Percentiles rank a stretch among this genome's conserved stretches.
Evolutionary conservation across 2,329 filamentous ascomycete genomes (phyloP).

Genomic region (Penicillium sp.): DNA sequence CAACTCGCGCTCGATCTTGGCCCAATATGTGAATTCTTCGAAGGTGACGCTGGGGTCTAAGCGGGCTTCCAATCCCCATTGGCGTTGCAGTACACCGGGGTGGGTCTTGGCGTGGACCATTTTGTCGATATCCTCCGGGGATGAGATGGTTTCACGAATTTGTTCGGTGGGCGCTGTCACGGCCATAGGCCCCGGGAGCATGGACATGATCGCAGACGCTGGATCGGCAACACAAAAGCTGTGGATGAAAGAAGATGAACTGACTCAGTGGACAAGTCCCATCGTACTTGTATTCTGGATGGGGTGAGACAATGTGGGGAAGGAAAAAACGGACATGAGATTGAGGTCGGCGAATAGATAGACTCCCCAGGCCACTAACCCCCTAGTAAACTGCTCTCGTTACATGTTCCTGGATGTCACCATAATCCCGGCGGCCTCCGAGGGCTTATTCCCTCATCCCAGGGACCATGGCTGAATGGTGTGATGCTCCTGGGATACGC

Average conservation of each 20-base stretch:
- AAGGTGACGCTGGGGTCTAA: constrained; percentile 27
- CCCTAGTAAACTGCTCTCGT: background rate
- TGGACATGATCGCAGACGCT: background rate
- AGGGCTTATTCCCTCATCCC: too few species aligned
- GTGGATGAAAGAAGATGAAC: background rate
- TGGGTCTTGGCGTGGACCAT: background rate
- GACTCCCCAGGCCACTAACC: background rate
- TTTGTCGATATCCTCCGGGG: background rate
- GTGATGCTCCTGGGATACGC: background rate
- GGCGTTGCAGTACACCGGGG: constrained; percentile 6
- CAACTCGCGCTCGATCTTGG: constrained; percentile 22
- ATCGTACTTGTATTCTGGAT: background rate
- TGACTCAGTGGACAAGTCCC: too few species aligned
- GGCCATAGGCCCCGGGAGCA: constrained; percentile 6
- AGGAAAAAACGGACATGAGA: background rate
- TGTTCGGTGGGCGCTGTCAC: constrained; percentile 7
- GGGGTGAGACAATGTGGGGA: background rate
- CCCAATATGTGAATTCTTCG: constrained; percentile 24
- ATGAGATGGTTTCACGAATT: background rate
- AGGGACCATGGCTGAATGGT: too few species aligned
- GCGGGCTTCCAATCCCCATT: constrained; percentile 27
- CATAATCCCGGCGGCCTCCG: too few species aligned
- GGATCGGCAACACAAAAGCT: background rate
- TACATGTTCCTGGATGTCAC: background rate
- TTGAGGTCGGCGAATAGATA: too few species aligned